phyloP scores from a whole-genome alignment of 495 filamentous ascomycete genomes.

The Letharia lupina region DNA sequence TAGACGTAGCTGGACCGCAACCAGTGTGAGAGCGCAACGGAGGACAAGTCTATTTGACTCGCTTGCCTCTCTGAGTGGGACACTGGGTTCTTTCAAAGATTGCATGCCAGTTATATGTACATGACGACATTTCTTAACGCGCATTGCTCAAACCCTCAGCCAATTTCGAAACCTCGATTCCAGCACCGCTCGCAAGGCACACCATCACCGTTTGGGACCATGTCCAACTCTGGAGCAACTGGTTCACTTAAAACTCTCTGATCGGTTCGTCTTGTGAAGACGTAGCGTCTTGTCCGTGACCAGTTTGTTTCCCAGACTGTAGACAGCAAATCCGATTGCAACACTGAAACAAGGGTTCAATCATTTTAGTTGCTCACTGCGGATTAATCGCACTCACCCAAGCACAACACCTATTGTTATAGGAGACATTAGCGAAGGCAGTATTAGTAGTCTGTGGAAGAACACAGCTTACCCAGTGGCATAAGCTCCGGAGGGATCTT shows the following conservation, averaged over 20 bases:
- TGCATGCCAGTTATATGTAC: constrained; percentile 9
- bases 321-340: constrained; percentile 63
- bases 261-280: constrained; percentile 51
- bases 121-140: neutral
- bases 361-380: constrained; percentile 24
- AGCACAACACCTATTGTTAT: constrained; percentile 67
- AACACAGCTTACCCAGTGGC: constrained; percentile 67
- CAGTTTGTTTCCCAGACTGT: constrained; percentile 75
- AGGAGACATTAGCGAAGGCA: constrained; percentile 12
- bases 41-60: neutral
- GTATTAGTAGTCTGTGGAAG: neutral
- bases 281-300: constrained; percentile 85
- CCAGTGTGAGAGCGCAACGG: constrained; percentile 46
- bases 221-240: neutral
- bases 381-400: constrained; percentile 40
- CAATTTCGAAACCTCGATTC: neutral
- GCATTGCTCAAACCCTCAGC: neutral
- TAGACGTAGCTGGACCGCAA: constrained; percentile 89
- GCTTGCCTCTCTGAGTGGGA: neutral
- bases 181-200: neutral
- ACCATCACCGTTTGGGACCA: neutral
- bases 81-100: neutral
- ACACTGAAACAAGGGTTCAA: constrained; percentile 39
- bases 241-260: constrained; percentile 23
- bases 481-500: constrained; percentile 89